Conservation (phyloP, 139 green algal genomes). For the Mesotaenium endlicherianum region DNA sequence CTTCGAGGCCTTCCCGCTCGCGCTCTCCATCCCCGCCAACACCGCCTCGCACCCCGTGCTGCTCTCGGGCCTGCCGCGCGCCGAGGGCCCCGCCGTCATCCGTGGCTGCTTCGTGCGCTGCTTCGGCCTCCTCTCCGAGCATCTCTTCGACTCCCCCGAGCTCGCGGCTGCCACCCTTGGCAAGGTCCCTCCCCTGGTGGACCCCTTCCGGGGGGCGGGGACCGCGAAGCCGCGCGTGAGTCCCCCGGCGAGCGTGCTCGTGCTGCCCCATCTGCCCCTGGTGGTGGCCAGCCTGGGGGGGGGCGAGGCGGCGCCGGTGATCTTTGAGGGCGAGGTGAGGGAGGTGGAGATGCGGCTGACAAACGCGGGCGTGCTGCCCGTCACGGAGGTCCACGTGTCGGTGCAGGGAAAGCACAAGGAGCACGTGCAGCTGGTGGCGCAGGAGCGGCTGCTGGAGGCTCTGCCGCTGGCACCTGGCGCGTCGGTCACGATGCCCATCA, state of each 20-base stretch:
- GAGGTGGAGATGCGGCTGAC: slow-evolving; percentile 33
- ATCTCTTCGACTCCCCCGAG: slow-evolving; percentile 2
- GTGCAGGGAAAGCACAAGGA: slow-evolving; percentile 26
- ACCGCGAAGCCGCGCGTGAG: neutral
- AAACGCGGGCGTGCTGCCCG: slow-evolving; percentile 29
- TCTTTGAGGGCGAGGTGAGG: slow-evolving; percentile 43
- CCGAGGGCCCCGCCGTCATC: neutral
- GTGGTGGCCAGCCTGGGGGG: slow-evolving; percentile 21
- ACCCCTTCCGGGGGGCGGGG: neutral
- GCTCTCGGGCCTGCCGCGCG: slow-evolving; percentile 33
- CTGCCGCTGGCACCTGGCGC: slow-evolving; percentile 32
- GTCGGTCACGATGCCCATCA: slow-evolving; percentile 28
- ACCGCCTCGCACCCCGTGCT: slow-evolving; percentile 22
- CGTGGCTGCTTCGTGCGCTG: slow-evolving; percentile 42
- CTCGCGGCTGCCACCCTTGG: neutral
- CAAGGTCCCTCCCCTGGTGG: neutral
- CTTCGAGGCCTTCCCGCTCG: slow-evolving; percentile 27
- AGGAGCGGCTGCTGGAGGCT: neutral
- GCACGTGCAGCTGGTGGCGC: slow-evolving; percentile 12
- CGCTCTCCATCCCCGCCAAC: slow-evolving; percentile 25
- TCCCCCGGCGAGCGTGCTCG: neutral
- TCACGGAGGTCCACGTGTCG: slow-evolving; percentile 13
- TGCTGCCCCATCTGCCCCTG: slow-evolving; percentile 32
- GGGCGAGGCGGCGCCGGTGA: slow-evolving; percentile 31
- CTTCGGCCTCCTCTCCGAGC: slow-evolving; percentile 41